These are phyloP conservation scores for Globisporangium cederbergense DNA, from an alignment of 352 stramenopile species.

Conservation along the genomic window DNA sequence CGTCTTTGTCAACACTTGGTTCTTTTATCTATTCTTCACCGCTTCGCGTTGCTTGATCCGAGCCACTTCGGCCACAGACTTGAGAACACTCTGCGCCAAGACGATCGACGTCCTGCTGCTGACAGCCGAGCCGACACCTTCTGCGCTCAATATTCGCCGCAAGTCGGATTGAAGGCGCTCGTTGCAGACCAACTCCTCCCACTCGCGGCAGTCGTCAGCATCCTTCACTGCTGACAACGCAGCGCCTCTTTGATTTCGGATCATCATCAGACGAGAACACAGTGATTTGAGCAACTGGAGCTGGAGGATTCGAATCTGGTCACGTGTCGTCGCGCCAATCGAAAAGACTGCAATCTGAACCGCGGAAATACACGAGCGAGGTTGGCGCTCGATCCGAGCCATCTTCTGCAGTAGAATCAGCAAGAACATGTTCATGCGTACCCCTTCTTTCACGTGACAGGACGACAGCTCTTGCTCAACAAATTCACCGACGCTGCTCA, in stretches of 20 bases:
- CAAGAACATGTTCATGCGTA: conserved; percentile 51
- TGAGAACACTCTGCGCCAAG: conserved; percentile 41
- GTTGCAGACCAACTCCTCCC: conserved; percentile 40
- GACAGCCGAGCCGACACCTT: not conserved
- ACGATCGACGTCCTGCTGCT: conserved; percentile 33
- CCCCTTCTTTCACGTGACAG: conserved; percentile 29
- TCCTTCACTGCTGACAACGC: not conserved
- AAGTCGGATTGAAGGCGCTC: conserved; percentile 48
- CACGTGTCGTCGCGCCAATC: conserved; percentile 24
- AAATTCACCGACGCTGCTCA: conserved; percentile 31
- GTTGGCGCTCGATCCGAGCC: conserved; percentile 2
- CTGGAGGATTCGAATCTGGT: conserved; percentile 45
- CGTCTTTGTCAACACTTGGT: not conserved
- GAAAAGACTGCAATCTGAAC: conserved; percentile 44
- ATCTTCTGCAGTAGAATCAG: conserved; percentile 51
- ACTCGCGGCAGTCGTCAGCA: conserved; percentile 23
- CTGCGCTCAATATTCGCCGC: conserved; percentile 27
- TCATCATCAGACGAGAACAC: conserved; percentile 29
- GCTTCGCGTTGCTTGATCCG: not conserved
- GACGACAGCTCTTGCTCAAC: conserved; percentile 48
- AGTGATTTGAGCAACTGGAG: conserved; percentile 48
- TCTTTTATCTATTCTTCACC: conserved; percentile 2
- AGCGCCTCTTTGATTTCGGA: conserved; percentile 14
- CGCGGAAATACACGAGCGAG: conserved; percentile 17
- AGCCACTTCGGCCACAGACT: conserved; percentile 19